These are phyloP conservation scores for Mallotus japonicus DNA, from an alignment of 441 rosid genomes.

Conservation along the genomic window DNA sequence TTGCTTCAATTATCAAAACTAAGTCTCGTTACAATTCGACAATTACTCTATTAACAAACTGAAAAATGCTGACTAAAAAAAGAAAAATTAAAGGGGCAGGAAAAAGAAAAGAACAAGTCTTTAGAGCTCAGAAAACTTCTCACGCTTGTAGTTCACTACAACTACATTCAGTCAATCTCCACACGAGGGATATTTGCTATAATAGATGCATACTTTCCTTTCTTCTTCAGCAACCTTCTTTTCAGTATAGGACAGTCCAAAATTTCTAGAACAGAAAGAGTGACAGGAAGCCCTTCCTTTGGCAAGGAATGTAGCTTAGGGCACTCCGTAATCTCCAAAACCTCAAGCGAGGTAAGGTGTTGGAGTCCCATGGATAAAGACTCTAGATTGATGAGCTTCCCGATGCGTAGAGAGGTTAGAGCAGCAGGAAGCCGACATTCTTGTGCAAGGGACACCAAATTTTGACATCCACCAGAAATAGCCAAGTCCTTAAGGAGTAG, in stretches of 20 bases:
- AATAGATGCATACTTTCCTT: conserved; percentile 9
- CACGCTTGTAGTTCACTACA: background rate
- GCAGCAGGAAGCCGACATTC: conserved; percentile 11
- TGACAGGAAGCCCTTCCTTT: conserved; percentile 11
- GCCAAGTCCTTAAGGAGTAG: conserved; percentile 8
- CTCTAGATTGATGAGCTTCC: conserved; percentile 10
- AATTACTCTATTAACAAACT: background rate
- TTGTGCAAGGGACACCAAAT: conserved; percentile 15
- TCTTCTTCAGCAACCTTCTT: background rate
- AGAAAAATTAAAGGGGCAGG: background rate
- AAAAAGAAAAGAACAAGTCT: background rate
- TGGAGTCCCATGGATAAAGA: conserved; percentile 10
- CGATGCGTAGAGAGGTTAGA: conserved; percentile 6
- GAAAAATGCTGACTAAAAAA: background rate
- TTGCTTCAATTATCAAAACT: too few relatives aligned
- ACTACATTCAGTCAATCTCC: conserved; percentile 10
- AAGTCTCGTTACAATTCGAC: too few relatives aligned
- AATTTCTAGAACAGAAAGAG: conserved; percentile 14
- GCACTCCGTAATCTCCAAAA: conserved; percentile 15
- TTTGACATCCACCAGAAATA: conserved; percentile 16
- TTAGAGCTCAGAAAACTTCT: background rate
- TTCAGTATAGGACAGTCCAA: conserved; percentile 1
- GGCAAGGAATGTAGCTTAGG: conserved; percentile 13
- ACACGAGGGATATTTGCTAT: conserved; percentile 12
- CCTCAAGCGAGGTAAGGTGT: conserved; percentile 18